Evolutionary conservation across 805 yeast species (phyloP), one percentile per base, ranked within the genome.

Genomic region (Zygosaccharomyces lentus): DNA sequence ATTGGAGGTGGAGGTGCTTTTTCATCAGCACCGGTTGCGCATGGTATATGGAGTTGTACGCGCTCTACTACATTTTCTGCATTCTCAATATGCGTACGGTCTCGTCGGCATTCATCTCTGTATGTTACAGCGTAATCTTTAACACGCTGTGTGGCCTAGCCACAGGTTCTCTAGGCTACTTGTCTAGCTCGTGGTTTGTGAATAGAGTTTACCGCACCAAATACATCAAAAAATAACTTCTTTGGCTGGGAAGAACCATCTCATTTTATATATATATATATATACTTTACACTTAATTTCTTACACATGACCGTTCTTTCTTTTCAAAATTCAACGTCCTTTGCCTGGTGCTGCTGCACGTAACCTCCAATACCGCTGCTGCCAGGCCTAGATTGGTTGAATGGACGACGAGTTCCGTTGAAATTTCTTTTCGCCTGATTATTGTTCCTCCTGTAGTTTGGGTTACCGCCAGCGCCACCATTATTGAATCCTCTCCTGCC

Each of bases 1-100:
- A 37, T 16, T 89, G 96, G 96, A 87, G 86, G 60, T 87, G 96
- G 96, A 73, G 82, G 53, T 72, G 88, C 9, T 87, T 87, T 64
- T 63, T 78, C 44, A 78, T 81, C 24, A 87, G 95, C 4, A 70
- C 79, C 3, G 80, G 90, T 47, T 76, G 86, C 39, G 87, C 88
- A 25, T 72, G 82, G 72, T 87, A 84, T 66, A 73, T 88, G 47
- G 78, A 78, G 52, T 63, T 72, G 7, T 87, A 85, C 61, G 77
- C 91, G 5, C 57, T 83, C 16, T 84, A 83, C 59, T 87, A 88
- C 62, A 77, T 79, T 57, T 57, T 77, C 42, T 69, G 71, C 42
- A 73, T 76, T 55, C 69, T 86, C 62, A 75, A 78, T 38, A 74
- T 86, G 38, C 74, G 78, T 24, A 91, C 84, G 52, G 75, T 82